Conservation (phyloP, 2,329 filamentous ascomycete genomes). For the Phaeosphaeria sp. region DNA sequence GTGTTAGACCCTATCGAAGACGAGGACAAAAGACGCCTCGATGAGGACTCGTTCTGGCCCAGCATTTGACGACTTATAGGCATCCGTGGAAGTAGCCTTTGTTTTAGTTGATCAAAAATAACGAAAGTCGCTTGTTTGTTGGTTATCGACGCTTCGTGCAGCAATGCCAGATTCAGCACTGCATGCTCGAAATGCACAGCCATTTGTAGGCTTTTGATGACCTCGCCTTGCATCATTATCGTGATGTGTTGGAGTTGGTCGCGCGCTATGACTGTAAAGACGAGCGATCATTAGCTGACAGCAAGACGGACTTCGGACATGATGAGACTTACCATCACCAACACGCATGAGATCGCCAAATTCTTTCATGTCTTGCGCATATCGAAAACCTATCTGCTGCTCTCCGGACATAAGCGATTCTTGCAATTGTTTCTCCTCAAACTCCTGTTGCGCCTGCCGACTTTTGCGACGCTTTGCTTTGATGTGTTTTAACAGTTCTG, state of each 20-base stretch:
- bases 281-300: conserved; percentile 1
- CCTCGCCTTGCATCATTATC: conserved; percentile 49
- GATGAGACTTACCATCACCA: conserved; percentile 46
- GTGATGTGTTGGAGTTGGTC: conserved; percentile 48
- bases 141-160: conserved; percentile 48
- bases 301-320: conserved; percentile 17
- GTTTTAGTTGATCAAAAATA: conserved; percentile 46
- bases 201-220: conserved; percentile 48
- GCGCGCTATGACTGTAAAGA: conserved; percentile 40
- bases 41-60: conserved; percentile 1
- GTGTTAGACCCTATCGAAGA: conserved; percentile 21
- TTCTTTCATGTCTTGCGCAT: conserved; percentile 41
- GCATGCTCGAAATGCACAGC: conserved; percentile 40
- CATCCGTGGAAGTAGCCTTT: conserved; percentile 38
- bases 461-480: conserved; percentile 43
- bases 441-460: conserved; percentile 31
- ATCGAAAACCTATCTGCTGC: conserved; percentile 41
- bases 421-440: conserved; percentile 48
- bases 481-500: conserved; percentile 46
- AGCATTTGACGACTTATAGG: conserved; percentile 27
- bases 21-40: conserved; percentile 12
- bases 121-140: conserved; percentile 43
- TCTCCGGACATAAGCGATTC: conserved; percentile 48
- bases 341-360: conserved; percentile 45
- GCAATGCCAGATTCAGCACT: conserved; percentile 33